Percentiles rank a stretch among this genome's conserved stretches.
phyloP scores from a whole-genome alignment of 2,329 filamentous ascomycete species.

The Calonectria honghensis region DNA sequence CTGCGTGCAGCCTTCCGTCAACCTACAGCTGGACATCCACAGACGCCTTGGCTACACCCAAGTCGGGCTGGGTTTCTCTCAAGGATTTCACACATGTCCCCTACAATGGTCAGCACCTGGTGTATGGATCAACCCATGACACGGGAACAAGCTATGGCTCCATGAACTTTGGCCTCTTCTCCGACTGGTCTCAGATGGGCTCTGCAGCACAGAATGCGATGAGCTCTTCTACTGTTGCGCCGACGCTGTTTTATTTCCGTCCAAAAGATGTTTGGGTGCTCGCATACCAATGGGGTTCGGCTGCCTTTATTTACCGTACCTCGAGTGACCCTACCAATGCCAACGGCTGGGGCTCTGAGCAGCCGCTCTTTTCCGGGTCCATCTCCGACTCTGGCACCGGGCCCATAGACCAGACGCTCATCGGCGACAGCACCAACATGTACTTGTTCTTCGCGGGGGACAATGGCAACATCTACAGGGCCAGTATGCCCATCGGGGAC shows the following conservation, averaged over 20 bases:
- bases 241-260: slow-evolving; percentile 77
- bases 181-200: slow-evolving; percentile 71
- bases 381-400: slow-evolving; percentile 72
- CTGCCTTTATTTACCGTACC: slow-evolving; percentile 76
- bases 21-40: slow-evolving; percentile 42
- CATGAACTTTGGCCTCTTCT: slow-evolving; percentile 74
- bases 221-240: slow-evolving; percentile 70
- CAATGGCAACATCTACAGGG: slow-evolving; percentile 79
- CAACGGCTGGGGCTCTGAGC: slow-evolving; percentile 73
- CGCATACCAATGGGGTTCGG: slow-evolving; percentile 78
- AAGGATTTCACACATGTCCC: slow-evolving; percentile 77
- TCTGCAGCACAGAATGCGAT: slow-evolving; percentile 72
- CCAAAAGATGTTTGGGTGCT: slow-evolving; percentile 79
- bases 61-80: slow-evolving; percentile 56
- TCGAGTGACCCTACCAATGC: slow-evolving; percentile 74
- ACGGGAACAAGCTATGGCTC: slow-evolving; percentile 70
- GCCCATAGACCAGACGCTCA: slow-evolving; percentile 78
- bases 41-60: slow-evolving; percentile 38
- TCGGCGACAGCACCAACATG: slow-evolving; percentile 77
- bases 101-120: slow-evolving; percentile 76
- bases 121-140: slow-evolving; percentile 73
- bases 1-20: slow-evolving; percentile 38
- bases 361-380: slow-evolving; percentile 74
- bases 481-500: slow-evolving; percentile 76
- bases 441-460: slow-evolving; percentile 82